Evolutionary conservation across 179 eudicot species (phyloP), one percentile per base, ranked within the genome.

Genomic region (Patellifolia procumbens): DNA sequence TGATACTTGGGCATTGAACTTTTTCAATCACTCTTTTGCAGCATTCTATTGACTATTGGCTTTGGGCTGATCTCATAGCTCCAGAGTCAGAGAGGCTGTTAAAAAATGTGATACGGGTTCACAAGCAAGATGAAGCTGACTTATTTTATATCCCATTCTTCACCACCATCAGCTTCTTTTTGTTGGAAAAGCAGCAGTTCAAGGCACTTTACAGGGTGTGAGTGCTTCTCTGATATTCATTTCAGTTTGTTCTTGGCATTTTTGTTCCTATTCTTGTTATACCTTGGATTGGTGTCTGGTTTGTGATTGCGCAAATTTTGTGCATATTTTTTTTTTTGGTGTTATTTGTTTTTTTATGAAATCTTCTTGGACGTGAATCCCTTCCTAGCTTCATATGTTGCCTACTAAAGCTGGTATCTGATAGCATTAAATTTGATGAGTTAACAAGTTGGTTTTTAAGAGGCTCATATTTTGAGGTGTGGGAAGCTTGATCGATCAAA

Each of bases 121-220:
- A 81, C 65, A 86, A 78, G 56, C 97, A 91, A 81, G 94, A 93
- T 32, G 96, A 89, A 48, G 99, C 99, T 53, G 99, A 93, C 82
- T 77, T 95, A 49, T 95, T 93, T 72, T 95, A 95, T 78, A 87
- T 95, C 68, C 98, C 98, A 4, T 93, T 95, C 76, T 95, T 95
- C 86, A 91, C 99, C 43, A 95, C 99, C 32, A 93, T 95, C 78
- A 91, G 94, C 86, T 95, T 80, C 81, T 93, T 95, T 86, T 82
- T 95, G 80, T 32, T 93, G 90, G 99, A 95, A 84, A 95, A 90
- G 83, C 97, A 90, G 78, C 89, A 89, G 81, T 95, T 94, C 98
- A 95, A 95, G 86, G 86, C 99, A 62, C 99, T 95, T 88, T 95
- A 95, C 86, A 91, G 98, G 99, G 99, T 93, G 98, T 95, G 98